These are phyloP conservation scores for Nectriaceae sp. DNA, from an alignment of 2,329 filamentous ascomycete species.

Conservation along the genomic window DNA sequence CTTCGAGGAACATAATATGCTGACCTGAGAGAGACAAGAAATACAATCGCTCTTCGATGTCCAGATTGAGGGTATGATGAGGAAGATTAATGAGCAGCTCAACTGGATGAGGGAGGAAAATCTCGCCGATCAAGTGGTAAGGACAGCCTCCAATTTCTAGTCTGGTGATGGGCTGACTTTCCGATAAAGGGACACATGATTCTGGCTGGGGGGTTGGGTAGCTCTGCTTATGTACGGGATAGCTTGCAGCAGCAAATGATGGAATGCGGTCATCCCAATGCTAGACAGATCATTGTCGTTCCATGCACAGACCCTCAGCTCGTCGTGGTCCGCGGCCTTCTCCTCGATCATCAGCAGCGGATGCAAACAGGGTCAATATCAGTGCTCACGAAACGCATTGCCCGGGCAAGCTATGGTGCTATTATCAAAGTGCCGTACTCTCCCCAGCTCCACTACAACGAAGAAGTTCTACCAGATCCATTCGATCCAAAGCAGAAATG, in stretches of 20 bases:
- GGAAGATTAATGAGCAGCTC: slow-evolving; percentile 42
- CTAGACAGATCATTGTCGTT: slow-evolving; percentile 36
- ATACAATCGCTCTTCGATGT: slow-evolving; percentile 46
- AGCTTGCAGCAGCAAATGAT: slow-evolving; percentile 39
- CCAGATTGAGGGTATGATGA: slow-evolving; percentile 31
- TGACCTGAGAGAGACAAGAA: slow-evolving; percentile 35
- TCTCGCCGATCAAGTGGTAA: slow-evolving; percentile 37
- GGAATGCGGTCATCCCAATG: slow-evolving; percentile 34
- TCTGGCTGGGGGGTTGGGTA: slow-evolving; percentile 47
- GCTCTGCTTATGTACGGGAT: slow-evolving; percentile 47
- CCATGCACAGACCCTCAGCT: slow-evolving; percentile 54
- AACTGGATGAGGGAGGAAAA: slow-evolving; percentile 38
- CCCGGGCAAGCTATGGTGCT: slow-evolving; percentile 46
- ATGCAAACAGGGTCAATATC: slow-evolving; percentile 41
- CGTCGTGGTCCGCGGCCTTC: slow-evolving; percentile 54
- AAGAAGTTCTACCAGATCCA: slow-evolving; percentile 36
- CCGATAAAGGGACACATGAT: slow-evolving; percentile 40
- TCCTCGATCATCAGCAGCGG: slow-evolving; percentile 52
- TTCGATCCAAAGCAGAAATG: slow-evolving; percentile 37
- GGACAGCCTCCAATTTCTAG: slow-evolving; percentile 1
- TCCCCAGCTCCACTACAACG: slow-evolving; percentile 36
- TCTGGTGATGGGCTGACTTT: not conserved
- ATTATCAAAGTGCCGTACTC: slow-evolving; percentile 40
- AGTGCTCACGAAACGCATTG: slow-evolving; percentile 44
- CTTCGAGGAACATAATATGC: not conserved